A percentile compares a stretch with the other conserved stretches of the same genome.
Conservation (phyloP, 2,329 filamentous ascomycete species). For the Chaetoscypha palmicola region DNA sequence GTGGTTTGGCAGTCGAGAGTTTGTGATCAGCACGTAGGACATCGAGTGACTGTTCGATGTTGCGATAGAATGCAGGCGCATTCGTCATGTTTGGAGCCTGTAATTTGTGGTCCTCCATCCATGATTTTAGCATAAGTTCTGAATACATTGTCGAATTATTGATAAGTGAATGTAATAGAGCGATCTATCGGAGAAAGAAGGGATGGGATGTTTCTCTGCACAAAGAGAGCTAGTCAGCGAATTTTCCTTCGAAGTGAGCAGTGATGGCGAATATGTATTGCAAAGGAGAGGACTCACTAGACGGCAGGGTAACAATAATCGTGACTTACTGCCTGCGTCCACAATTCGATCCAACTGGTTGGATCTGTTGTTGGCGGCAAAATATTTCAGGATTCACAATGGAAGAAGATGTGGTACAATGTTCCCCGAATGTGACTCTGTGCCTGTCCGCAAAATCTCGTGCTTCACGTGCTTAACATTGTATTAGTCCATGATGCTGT, state of each 20-base stretch:
- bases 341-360: too few relatives aligned
- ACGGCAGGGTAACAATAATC: too few relatives aligned
- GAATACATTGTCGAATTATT: background rate
- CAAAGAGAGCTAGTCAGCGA: background rate
- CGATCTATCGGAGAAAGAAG: too few relatives aligned
- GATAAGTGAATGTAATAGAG: too few relatives aligned
- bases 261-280: background rate
- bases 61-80: constrained; percentile 1
- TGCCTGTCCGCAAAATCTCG: background rate
- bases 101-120: background rate
- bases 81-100: background rate
- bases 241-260: background rate
- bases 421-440: background rate
- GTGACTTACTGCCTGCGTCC: too few relatives aligned
- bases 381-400: background rate
- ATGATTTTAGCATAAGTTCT: background rate
- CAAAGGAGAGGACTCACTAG: background rate
- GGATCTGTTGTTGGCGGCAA: too few relatives aligned
- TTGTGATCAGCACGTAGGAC: background rate
- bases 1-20: background rate
- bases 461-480: background rate
- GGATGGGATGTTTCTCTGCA: too few relatives aligned
- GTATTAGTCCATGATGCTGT: background rate
- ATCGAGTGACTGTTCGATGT: background rate
- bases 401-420: background rate